phyloP scores from a whole-genome alignment of 2,329 filamentous ascomycete species.

The Magnaporthales sp. region DNA sequence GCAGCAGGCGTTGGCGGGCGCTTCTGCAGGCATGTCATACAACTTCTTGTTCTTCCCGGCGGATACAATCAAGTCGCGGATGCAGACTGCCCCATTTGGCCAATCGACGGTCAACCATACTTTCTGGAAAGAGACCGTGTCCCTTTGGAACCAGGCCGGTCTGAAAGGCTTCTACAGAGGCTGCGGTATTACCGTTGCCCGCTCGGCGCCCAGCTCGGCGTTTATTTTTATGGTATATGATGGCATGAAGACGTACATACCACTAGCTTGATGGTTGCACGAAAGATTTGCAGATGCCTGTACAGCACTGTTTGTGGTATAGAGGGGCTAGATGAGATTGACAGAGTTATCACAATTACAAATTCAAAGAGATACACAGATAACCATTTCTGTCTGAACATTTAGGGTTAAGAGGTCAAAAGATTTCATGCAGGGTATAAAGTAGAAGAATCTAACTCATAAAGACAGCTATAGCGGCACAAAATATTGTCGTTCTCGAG shows the following conservation, averaged over 20 bases:
- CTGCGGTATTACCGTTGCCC: slow-evolving; percentile 83
- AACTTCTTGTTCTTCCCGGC: slow-evolving; percentile 97
- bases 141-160: slow-evolving; percentile 76
- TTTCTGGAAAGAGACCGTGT: slow-evolving; percentile 63
- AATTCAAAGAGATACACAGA: not conserved
- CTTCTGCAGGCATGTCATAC: slow-evolving; percentile 83
- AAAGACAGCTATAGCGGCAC: not conserved
- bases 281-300: not conserved
- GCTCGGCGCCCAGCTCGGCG: slow-evolving; percentile 90
- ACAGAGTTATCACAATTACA: not conserved
- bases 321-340: not conserved
- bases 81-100: slow-evolving; percentile 78
- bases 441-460: not conserved
- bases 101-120: slow-evolving; percentile 45
- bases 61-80: slow-evolving; percentile 93
- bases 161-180: slow-evolving; percentile 83
- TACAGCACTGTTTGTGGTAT: not conserved
- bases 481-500: not conserved
- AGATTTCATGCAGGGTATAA: not conserved
- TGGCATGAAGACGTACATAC: slow-evolving; percentile 64
- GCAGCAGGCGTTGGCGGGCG: slow-evolving; percentile 83
- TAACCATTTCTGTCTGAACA: not conserved
- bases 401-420: not conserved
- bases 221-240: slow-evolving; percentile 97
- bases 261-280: slow-evolving; percentile 26